Percentiles rank a stretch among this genome's conserved stretches.
These are phyloP conservation scores for Pseudopithomyces chartarum DNA, from an alignment of 2,329 filamentous ascomycete genomes.

Conservation along the genomic window DNA sequence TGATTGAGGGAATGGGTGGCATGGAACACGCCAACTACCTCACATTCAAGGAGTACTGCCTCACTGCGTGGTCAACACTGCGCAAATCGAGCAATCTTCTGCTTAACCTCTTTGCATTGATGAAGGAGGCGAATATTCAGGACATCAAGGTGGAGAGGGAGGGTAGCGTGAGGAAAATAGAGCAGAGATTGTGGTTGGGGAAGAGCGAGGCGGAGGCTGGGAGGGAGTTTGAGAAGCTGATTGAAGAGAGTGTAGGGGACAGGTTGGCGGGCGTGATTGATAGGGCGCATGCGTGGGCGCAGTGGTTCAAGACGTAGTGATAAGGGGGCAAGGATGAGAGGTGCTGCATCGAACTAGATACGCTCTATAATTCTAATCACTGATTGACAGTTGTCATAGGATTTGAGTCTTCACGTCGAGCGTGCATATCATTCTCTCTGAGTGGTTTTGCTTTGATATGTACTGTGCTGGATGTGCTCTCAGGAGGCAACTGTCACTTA, in stretches of 20 bases:
- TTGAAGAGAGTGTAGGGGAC: slow-evolving; percentile 81
- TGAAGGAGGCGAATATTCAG: slow-evolving; percentile 97
- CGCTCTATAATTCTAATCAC: too few relatives aligned
- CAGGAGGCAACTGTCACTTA: too few relatives aligned
- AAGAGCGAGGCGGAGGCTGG: slow-evolving; percentile 92
- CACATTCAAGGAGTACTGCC: slow-evolving; percentile 93
- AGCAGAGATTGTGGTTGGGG: slow-evolving; percentile 91
- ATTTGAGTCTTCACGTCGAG: too few relatives aligned
- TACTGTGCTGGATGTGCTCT: too few relatives aligned
- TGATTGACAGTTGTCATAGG: too few relatives aligned
- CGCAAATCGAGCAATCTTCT: slow-evolving; percentile 90
- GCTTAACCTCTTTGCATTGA: slow-evolving; percentile 91
- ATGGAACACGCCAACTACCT: slow-evolving; percentile 78
- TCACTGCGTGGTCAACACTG: slow-evolving; percentile 89
- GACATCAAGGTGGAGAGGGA: slow-evolving; percentile 92
- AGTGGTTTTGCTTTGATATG: too few relatives aligned
- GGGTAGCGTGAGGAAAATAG: slow-evolving; percentile 92
- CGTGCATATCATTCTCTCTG: too few relatives aligned
- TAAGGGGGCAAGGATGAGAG: neutral
- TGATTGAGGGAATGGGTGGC: slow-evolving; percentile 98
- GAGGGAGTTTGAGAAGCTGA: slow-evolving; percentile 82
- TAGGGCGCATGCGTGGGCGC: slow-evolving; percentile 89
- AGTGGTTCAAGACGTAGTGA: slow-evolving; percentile 73
- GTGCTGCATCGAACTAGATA: neutral
- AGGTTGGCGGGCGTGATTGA: slow-evolving; percentile 95